Base-by-base conservation (phyloP, 306 rosid species). In the Canavalia gladiata region DNA sequence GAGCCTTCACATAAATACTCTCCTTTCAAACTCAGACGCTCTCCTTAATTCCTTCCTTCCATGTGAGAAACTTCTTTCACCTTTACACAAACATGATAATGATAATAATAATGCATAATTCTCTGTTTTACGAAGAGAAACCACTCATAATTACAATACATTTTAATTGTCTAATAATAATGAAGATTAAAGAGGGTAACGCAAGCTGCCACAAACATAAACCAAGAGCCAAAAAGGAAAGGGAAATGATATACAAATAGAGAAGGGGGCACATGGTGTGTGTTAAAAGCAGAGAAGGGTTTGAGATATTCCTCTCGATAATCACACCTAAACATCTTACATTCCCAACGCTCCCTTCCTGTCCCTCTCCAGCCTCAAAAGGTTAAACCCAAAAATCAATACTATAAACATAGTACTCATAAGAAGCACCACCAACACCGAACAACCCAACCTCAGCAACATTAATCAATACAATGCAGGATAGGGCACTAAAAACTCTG, bases 261-360 rank as follows among this genome's bases (percentile, higher is more conserved):
- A 62, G 64, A 47, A n/a, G 45, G 49, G 52, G 29, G 29, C 9
- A 45, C 8, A 25, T 8, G 0, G 31, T 4, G 82, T 6, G 35
- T 46, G 72, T 80, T 79, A 69, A 82, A 69, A 76, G 54, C 5
- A 77, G 69, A 51, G 55, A 68, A 74, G 73, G 81, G 80, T 66
- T 84, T 73, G 57, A 50, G 33, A 67, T 74, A 64, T 47, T 73
- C 41, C 52, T 85, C 87, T 88, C 79, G 85, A 71, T 68, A 84
- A 82, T 83, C 80, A 63, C 87, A 83, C 82, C 84, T 57, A 64
- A 80, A 82, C 69, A 82, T 86, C 84, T 87, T 88, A 83, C 90
- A 90, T 88, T 87, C 85, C 91, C 97, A 86, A 87, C 68, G 82
- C 68, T 68, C 59, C 74, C 77, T 68, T 59, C 71, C 35, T 68